These are phyloP conservation scores for Boletus reticulatus DNA, from an alignment of 768 basidiomycete genomes.

Conservation along the genomic window DNA sequence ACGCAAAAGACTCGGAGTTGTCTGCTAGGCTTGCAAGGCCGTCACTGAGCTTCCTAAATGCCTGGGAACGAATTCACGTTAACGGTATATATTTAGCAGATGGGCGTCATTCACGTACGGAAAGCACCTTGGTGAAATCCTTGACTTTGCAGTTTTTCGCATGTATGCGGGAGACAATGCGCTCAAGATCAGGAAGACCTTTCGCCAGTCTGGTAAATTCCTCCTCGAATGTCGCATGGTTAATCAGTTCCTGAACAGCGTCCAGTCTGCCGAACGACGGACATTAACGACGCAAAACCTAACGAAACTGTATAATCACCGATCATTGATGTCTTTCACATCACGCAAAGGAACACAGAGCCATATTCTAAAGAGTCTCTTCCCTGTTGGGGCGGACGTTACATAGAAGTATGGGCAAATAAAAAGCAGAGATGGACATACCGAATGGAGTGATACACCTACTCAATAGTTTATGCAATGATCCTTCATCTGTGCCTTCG, in stretches of 20 bases:
- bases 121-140: conserved; percentile 84
- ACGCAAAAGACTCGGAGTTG: conserved; percentile 69
- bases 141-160: conserved; percentile 85
- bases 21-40: conserved; percentile 64
- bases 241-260: conserved; percentile 89
- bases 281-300: conserved; percentile 13
- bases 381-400: conserved; percentile 51
- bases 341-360: conserved; percentile 88
- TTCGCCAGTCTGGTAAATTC: conserved; percentile 76
- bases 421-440: conserved; percentile 27
- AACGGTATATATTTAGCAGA: neutral
- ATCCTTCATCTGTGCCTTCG: conserved; percentile 91
- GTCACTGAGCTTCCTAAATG: conserved; percentile 71
- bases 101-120: conserved; percentile 41
- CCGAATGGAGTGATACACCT: conserved; percentile 92
- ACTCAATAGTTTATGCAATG: conserved; percentile 76
- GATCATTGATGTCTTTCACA: conserved; percentile 80
- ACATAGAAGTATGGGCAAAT: conserved; percentile 2
- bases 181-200: conserved; percentile 87
- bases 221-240: conserved; percentile 71
- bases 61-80: conserved; percentile 38
- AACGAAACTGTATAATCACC: conserved; percentile 45
- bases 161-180: conserved; percentile 92
- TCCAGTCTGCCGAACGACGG: conserved; percentile 61
- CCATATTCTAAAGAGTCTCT: conserved; percentile 96